A percentile compares a stretch with the other conserved stretches of the same genome.
These are phyloP conservation scores for Alliaria petiolata DNA, from an alignment of 345 rosid genomes.

Conservation along the genomic window DNA sequence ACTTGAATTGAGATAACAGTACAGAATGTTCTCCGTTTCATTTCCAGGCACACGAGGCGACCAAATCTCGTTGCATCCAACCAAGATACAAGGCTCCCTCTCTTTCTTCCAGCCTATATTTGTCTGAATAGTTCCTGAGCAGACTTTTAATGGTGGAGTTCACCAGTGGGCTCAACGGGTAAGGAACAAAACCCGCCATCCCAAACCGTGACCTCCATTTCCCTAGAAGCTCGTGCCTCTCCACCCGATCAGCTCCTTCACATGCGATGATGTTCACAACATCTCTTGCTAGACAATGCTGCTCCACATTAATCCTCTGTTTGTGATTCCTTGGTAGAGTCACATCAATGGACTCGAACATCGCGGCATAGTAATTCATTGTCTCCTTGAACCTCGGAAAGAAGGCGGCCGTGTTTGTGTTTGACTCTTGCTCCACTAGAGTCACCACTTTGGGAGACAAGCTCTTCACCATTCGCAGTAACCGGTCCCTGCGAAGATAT, in stretches of 20 bases:
- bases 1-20: neutral
- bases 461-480: slow-evolving; percentile 72
- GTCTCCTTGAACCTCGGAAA: slow-evolving; percentile 82
- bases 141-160: slow-evolving; percentile 67
- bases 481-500: slow-evolving; percentile 47
- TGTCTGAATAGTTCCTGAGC: slow-evolving; percentile 56
- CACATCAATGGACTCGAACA: slow-evolving; percentile 90
- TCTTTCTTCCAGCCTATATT: slow-evolving; percentile 76
- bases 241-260: slow-evolving; percentile 84
- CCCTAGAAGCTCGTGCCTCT: slow-evolving; percentile 81
- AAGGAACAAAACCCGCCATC: slow-evolving; percentile 84
- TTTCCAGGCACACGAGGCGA: slow-evolving; percentile 88
- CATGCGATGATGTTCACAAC: slow-evolving; percentile 91
- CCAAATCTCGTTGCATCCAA: slow-evolving; percentile 91
- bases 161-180: slow-evolving; percentile 76
- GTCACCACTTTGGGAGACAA: slow-evolving; percentile 88
- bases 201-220: slow-evolving; percentile 81
- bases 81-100: slow-evolving; percentile 86
- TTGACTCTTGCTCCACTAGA: slow-evolving; percentile 94
- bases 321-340: slow-evolving; percentile 70
- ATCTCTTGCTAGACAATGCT: slow-evolving; percentile 93
- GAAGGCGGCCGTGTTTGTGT: slow-evolving; percentile 95
- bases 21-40: slow-evolving; percentile 27
- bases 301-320: slow-evolving; percentile 91
- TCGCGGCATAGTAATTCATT: slow-evolving; percentile 70